Percentiles rank a stretch among this genome's conserved stretches.
Conservation (phyloP, 1,284 basidiomycete genomes). For the Heterobasidion parviporum region DNA sequence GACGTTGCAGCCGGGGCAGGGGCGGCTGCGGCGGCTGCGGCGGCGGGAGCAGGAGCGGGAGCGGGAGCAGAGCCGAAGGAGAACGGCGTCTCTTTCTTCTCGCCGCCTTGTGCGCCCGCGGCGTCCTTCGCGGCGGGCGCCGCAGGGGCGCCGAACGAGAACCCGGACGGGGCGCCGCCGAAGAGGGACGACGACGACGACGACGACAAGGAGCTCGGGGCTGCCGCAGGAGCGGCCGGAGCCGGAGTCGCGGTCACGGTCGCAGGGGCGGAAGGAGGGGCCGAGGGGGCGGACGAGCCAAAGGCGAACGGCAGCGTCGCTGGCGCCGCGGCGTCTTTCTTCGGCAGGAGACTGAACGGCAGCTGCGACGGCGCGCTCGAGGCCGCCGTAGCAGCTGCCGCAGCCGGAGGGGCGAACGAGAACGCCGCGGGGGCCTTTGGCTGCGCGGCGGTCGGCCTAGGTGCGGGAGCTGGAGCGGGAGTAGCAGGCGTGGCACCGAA, state of each 20-base stretch:
- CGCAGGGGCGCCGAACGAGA: constrained; percentile 19
- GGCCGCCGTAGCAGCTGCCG: constrained; percentile 11
- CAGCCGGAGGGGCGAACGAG: constrained; percentile 8
- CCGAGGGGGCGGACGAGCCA: constrained; percentile 8
- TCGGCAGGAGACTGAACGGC: neutral
- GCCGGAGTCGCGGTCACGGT: constrained; percentile 6
- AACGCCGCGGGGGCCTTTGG: neutral
- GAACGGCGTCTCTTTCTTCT: neutral
- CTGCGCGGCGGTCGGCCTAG: neutral
- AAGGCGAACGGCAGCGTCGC: constrained; percentile 13
- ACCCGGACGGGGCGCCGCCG: neutral
- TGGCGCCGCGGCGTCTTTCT: constrained; percentile 4
- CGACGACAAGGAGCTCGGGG: neutral
- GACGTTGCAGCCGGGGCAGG: neutral
- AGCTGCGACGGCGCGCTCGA: neutral
- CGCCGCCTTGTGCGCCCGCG: neutral
- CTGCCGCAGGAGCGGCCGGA: neutral
- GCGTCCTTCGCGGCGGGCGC: neutral
- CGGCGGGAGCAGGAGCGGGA: neutral
- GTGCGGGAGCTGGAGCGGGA: constrained; percentile 8
- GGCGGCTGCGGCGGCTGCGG: neutral
- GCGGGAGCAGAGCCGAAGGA: neutral
- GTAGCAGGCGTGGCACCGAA: constrained; percentile 16
- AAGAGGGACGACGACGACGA: neutral
- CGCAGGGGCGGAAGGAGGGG: neutral